A percentile compares a stretch with the other conserved stretches of the same genome.
phyloP scores from a whole-genome alignment of 148 eudicot species.

The Dysphania ambrosioides region DNA sequence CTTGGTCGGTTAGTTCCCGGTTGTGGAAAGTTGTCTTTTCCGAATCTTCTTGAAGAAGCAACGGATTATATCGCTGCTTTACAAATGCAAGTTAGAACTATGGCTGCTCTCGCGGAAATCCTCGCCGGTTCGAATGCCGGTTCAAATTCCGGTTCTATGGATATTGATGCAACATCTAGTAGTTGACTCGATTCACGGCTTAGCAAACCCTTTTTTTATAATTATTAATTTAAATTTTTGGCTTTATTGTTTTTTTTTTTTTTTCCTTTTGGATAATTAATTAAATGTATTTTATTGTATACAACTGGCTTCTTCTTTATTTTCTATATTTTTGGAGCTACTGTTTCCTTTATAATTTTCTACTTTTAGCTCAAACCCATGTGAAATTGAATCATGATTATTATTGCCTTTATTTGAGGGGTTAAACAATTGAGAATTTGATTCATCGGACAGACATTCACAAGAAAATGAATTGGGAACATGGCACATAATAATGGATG shows the following conservation, averaged over 20 bases:
- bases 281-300: slow-evolving; percentile 45
- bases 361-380: slow-evolving; percentile 18
- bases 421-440: neutral
- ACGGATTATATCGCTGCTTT: slow-evolving; percentile 77
- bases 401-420: slow-evolving; percentile 7
- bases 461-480: slow-evolving; percentile 19
- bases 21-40: slow-evolving; percentile 64
- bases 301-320: slow-evolving; percentile 24
- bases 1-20: slow-evolving; percentile 78
- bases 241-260: neutral
- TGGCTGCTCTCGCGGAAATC: slow-evolving; percentile 64
- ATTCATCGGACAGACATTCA: slow-evolving; percentile 18
- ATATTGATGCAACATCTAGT: slow-evolving; percentile 12
- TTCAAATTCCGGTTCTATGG: slow-evolving; percentile 14
- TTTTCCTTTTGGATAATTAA: slow-evolving; percentile 23
- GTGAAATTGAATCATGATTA: slow-evolving; percentile 26
- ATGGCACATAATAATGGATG: slow-evolving; percentile 31
- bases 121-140: slow-evolving; percentile 32
- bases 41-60: slow-evolving; percentile 79
- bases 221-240: no score
- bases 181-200: slow-evolving; percentile 29
- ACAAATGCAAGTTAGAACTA: slow-evolving; percentile 82
- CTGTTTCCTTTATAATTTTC: slow-evolving; percentile 5
- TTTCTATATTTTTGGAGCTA: neutral
- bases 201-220: slow-evolving; percentile 13